phyloP scores from a whole-genome alignment of 345 rosid genomes.

The Eutrema japonicum region DNA sequence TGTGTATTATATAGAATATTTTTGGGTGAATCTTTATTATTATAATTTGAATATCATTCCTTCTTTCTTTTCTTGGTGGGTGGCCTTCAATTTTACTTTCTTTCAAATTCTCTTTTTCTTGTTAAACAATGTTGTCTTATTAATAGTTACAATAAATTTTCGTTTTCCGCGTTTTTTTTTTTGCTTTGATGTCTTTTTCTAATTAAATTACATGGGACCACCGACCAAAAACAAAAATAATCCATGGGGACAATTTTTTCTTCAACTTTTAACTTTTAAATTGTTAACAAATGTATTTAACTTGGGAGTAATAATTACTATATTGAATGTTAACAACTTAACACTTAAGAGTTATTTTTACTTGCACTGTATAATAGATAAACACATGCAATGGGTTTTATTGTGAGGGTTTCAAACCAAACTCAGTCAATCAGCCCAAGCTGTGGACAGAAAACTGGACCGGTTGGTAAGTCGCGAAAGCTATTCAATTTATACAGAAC shows the following conservation, averaged over 20 bases:
- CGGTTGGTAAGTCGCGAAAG: constrained; percentile 69
- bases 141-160: background rate
- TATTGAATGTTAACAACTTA: background rate
- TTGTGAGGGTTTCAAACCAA: constrained; percentile 77
- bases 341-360: background rate
- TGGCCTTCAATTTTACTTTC: background rate
- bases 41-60: background rate
- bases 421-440: constrained; percentile 67
- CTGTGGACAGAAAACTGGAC: constrained; percentile 98
- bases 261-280: background rate
- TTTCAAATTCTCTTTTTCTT: background rate
- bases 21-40: background rate
- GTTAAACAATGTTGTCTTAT: background rate
- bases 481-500: constrained; percentile 9
- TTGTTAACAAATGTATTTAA: background rate
- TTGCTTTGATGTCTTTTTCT: constrained; percentile 11
- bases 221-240: constrained; percentile 15
- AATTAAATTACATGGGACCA: constrained; percentile 25
- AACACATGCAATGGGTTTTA: constrained; percentile 92
- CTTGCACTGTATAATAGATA: constrained; percentile 47
- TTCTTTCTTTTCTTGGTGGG: background rate
- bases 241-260: background rate
- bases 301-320: background rate
- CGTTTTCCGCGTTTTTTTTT: constrained; percentile 14
- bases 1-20: background rate